Conservation (phyloP, 371 early-diverging fungal genomes). For the Smittium mucronatum region DNA sequence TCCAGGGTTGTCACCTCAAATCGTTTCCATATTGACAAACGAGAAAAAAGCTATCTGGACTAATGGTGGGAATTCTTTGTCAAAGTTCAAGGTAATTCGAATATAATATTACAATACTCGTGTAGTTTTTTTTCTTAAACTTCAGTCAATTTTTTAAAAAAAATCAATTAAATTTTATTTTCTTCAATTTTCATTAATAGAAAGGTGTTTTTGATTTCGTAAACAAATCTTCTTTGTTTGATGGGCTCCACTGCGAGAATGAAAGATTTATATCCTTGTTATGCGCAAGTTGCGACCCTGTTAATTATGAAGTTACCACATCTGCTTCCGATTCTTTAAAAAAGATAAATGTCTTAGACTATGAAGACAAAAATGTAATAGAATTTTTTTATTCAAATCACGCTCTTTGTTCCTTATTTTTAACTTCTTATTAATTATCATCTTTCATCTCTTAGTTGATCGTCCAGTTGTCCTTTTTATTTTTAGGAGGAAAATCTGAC, state of each 20-base stretch:
- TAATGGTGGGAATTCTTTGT: background rate
- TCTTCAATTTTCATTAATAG: too few relatives aligned
- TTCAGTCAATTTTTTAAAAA: too few relatives aligned
- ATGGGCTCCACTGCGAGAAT: background rate
- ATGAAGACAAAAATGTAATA: background rate
- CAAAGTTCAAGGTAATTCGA: background rate
- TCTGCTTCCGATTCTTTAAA: background rate
- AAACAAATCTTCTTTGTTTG: background rate
- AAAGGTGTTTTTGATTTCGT: background rate
- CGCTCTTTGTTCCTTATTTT: too few relatives aligned
- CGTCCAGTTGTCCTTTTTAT: background rate
- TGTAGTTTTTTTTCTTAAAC: too few relatives aligned
- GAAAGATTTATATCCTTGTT: background rate
- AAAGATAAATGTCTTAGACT: background rate
- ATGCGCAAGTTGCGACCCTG: slow-evolving; percentile 4
- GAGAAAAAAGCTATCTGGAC: background rate
- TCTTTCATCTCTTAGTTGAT: background rate
- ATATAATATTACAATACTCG: background rate
- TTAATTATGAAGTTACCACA: background rate
- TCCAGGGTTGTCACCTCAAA: background rate
- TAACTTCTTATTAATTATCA: too few relatives aligned
- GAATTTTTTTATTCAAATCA: background rate
- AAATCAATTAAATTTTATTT: too few relatives aligned
- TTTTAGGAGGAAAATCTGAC: background rate
- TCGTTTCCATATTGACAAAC: slow-evolving; percentile 1